Base-by-base conservation (phyloP, 108 stramenopile genomes). In the Conticribra weissflogii region DNA sequence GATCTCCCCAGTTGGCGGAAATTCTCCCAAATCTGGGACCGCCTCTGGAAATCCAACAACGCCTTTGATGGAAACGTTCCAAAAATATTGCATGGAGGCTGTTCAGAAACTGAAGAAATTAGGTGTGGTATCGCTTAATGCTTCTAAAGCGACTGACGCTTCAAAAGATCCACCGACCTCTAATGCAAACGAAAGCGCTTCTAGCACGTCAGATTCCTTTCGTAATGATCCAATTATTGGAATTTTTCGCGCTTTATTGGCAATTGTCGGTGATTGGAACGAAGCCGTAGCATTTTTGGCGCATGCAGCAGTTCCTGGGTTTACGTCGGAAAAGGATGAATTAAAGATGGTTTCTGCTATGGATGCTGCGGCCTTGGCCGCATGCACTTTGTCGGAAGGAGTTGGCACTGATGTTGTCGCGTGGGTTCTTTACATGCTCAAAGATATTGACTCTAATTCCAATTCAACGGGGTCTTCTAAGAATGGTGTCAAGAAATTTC, bases 91-190 rank as follows among this genome's bases (percentile, higher is more conserved):
- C 23, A 53, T 58, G 1, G 78, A 70, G 29, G 72, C 76, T 31
- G 59, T 60, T 46, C 57, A 56, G 2, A 54, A 59, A 22, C 36
- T 72, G 32, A 81, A 72, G 34, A 79, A 77, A 33, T 53, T 83
- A 49, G 83, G 82, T 2, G 76, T 77, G 1, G 75, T 81, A 0
- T 60, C 58, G 2, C 75, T 81, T 28, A 81, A 76, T 59, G 19
- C 50, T 14, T 27, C 80, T 28, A 76, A 73, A 30, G 3, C 66
- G 24, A 27, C 17, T 4, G 65, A 23, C 19, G 51, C 59, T 27
- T 51, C 30, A 5, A n/a, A n/a, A 29, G 12, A 0, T 59, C 27
- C 12, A 59, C 45, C 0, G 70, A 34, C 24, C 22, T 51, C 56
- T 25, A 25, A 44, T 16, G 25, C 69, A 15, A 41, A 71, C 27